Conservation (phyloP, 345 rosid genomes). For the Pistacia atlantica region DNA sequence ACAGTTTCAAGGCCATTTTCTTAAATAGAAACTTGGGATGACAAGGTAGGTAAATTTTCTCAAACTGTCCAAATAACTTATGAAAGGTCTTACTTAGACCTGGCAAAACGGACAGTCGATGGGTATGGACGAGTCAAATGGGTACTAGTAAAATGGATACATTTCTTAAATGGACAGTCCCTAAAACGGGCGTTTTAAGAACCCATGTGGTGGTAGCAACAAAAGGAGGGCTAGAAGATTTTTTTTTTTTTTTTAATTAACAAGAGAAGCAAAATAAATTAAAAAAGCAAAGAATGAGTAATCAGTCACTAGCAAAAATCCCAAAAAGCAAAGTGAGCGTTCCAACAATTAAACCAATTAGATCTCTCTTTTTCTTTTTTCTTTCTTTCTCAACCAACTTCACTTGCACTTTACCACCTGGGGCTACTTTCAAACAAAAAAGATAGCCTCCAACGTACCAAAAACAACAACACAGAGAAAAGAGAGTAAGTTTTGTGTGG, state of each 20-base stretch:
- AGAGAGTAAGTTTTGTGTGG: background rate
- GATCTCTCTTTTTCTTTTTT: constrained; percentile 6
- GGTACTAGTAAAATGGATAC: too few species aligned
- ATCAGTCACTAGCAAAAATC: constrained; percentile 40
- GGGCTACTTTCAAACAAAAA: constrained; percentile 49
- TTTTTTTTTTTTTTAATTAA: too few species aligned
- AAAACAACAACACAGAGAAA: constrained; percentile 11
- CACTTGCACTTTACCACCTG: constrained; percentile 52
- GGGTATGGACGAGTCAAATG: too few species aligned
- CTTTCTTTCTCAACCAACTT: constrained; percentile 40
- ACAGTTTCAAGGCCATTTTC: too few species aligned
- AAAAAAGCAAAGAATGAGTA: background rate
- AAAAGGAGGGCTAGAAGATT: background rate
- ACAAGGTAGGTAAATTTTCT: too few species aligned
- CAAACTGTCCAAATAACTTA: too few species aligned
- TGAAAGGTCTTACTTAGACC: too few species aligned
- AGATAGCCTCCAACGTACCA: constrained; percentile 25
- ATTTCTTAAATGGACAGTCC: too few species aligned
- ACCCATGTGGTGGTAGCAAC: constrained; percentile 2
- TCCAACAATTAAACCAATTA: constrained; percentile 11
- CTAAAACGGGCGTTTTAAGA: background rate
- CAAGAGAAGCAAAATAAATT: constrained; percentile 19
- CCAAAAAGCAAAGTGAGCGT: constrained; percentile 23
- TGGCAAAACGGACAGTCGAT: too few species aligned
- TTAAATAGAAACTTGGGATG: too few species aligned